Conservation (phyloP, 225 moss, liverwort and hornwort species). For the Polytrichum formosum region DNA sequence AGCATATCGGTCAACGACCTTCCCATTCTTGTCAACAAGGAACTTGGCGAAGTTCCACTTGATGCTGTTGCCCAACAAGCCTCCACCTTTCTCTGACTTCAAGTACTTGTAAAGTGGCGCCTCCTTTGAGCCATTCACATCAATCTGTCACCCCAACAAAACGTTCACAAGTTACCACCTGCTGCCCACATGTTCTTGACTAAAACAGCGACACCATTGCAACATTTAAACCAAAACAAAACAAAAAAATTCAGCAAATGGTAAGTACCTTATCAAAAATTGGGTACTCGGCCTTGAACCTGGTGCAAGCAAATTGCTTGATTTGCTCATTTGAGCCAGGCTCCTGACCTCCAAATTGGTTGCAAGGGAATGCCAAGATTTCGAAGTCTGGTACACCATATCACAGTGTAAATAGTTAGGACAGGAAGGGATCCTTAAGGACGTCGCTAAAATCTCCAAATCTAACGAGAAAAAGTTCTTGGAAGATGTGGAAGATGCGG, state of each 20-base stretch:
- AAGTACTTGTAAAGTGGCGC: slow-evolving; percentile 81
- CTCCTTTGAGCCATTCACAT: slow-evolving; percentile 81
- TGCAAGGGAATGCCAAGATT: slow-evolving; percentile 90
- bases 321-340: slow-evolving; percentile 87
- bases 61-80: slow-evolving; percentile 78
- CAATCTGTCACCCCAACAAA: slow-evolving; percentile 35
- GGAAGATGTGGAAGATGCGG: no score
- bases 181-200: no score
- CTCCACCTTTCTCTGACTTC: slow-evolving; percentile 83
- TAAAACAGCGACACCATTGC: no score
- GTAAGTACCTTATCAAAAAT: slow-evolving; percentile 79
- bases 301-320: slow-evolving; percentile 81
- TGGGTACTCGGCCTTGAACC: slow-evolving; percentile 90
- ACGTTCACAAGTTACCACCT: no score
- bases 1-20: slow-evolving; percentile 86
- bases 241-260: background rate
- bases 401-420: no score
- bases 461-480: no score
- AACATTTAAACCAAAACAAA: background rate
- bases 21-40: slow-evolving; percentile 78
- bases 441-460: no score
- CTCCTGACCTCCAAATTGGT: slow-evolving; percentile 94
- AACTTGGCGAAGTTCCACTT: slow-evolving; percentile 99
- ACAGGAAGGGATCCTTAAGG: no score
- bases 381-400: slow-evolving; percentile 59